Base-by-base conservation (phyloP, 2,329 filamentous ascomycete species). In the Xylaria sp. region DNA sequence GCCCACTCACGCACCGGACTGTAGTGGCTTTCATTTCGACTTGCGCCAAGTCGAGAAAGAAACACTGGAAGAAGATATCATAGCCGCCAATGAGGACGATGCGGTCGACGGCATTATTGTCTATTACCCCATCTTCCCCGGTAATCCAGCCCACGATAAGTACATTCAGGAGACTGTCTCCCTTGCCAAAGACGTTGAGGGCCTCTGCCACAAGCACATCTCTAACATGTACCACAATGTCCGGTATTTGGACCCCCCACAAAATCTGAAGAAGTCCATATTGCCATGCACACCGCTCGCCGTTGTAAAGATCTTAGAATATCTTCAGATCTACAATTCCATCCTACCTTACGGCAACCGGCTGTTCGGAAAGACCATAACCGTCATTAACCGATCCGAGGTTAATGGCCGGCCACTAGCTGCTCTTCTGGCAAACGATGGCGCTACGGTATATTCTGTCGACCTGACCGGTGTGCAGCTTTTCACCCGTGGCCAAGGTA, bases 151-250 rank as follows among this genome's bases (percentile, higher is more conserved):
- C 32, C 93, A 97, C 81, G 96, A 99, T 81, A 92, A 93, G 80
- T 98, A 98, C 80, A 89, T 99, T 72, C 95, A 98, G 82, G 94
- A 97, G 83, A 93, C 97, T 3, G 94, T 97, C 65, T 90, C 93
- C 65, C 87, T 97, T 50, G 83, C 87, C 80, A 98, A 99, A 82
- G 96, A 99, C 77, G 95, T 99, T 72, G 96, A 99, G 81, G 96
- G 96, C 41, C 89, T 99, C 66, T 93, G 91, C 75, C 95, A 97
- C 81, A 91, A 90, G 78, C 94, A 98, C 83, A 91, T 98, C 77
- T 94, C 95, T 88, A 99, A 99, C 87, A 97, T 99, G 94, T 99
- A 98, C 83, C 93, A 97, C 85, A 99, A 99, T 83, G 89, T 97
- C 76, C 93, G 96, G 72, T 98, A 94, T 84, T 86, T 99, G 65